Evolutionary conservation across 805 yeast genomes (phyloP).

Genomic region (Cyberlindnera amylophila): DNA sequence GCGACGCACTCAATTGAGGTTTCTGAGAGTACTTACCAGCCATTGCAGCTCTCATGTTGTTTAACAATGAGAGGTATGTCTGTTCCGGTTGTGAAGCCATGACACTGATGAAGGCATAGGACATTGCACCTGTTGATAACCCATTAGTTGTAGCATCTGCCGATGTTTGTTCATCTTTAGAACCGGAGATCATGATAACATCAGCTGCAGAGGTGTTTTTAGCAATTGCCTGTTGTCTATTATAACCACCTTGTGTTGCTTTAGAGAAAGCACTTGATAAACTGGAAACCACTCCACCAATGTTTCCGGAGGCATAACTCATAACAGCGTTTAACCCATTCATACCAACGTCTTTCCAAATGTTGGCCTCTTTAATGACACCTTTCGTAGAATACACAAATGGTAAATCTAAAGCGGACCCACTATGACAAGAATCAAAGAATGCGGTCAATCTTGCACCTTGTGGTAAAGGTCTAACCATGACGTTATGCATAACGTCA

Average conservation of each 20-base stretch:
- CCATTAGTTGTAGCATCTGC: slow-evolving; percentile 69
- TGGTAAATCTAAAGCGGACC: slow-evolving; percentile 70
- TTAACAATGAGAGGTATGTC: slow-evolving; percentile 55
- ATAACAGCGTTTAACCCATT: slow-evolving; percentile 53
- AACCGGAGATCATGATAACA: slow-evolving; percentile 62
- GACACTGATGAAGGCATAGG: slow-evolving; percentile 62
- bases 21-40: slow-evolving; percentile 60
- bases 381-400: slow-evolving; percentile 70
- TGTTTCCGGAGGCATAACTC: slow-evolving; percentile 51
- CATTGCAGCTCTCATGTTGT: slow-evolving; percentile 57
- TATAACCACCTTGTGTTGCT: slow-evolving; percentile 22
- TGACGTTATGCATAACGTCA: slow-evolving; percentile 56
- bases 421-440: slow-evolving; percentile 74
- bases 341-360: slow-evolving; percentile 61
- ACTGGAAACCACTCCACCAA: slow-evolving; percentile 32
- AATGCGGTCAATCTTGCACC: slow-evolving; percentile 69
- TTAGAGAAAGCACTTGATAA: slow-evolving; percentile 21
- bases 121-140: slow-evolving; percentile 70
- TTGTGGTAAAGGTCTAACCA: slow-evolving; percentile 59
- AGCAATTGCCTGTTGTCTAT: slow-evolving; percentile 35
- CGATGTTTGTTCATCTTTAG: slow-evolving; percentile 54
- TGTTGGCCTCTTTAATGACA: slow-evolving; percentile 64
- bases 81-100: slow-evolving; percentile 52
- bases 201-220: slow-evolving; percentile 63
- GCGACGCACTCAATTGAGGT: slow-evolving; percentile 67